Conservation (phyloP, 352 stramenopile species). For the Pythium pyrilobum region DNA sequence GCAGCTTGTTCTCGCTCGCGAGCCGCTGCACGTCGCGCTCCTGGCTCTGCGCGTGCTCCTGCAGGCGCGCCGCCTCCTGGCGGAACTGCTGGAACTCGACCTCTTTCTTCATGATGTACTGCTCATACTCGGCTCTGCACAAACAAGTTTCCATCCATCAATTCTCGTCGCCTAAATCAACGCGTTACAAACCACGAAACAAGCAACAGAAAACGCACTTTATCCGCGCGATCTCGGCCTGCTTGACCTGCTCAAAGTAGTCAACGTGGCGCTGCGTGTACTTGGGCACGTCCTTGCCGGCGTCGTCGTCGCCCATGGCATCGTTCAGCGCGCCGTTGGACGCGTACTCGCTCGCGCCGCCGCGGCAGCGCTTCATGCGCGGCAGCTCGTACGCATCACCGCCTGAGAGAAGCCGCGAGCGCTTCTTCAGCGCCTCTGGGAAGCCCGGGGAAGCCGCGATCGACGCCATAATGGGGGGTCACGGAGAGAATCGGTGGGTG, state of each 20-base stretch:
- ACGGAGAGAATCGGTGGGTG: neutral
- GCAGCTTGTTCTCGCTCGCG: constrained; percentile 77
- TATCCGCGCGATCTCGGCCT: constrained; percentile 73
- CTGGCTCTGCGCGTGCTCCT: constrained; percentile 32
- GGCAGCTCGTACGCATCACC: constrained; percentile 48
- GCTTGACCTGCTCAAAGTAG: constrained; percentile 85
- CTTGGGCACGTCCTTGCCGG: constrained; percentile 56
- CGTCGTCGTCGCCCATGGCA: constrained; percentile 22
- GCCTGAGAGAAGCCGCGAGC: constrained; percentile 38
- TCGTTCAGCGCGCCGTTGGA: constrained; percentile 20
- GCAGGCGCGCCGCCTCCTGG: constrained; percentile 44
- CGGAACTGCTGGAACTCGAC: constrained; percentile 57
- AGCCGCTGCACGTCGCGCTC: constrained; percentile 57
- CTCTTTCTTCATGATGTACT: constrained; percentile 81
- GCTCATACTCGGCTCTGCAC: constrained; percentile 66
- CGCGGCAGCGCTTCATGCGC: constrained; percentile 61
- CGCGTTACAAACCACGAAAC: neutral
- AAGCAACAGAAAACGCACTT: constrained; percentile 21
- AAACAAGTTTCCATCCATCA: constrained; percentile 1
- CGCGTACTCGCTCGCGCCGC: constrained; percentile 7
- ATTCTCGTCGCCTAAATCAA: neutral
- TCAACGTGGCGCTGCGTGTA: constrained; percentile 85
- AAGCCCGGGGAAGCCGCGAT: constrained; percentile 71
- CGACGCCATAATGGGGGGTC: constrained; percentile 45
- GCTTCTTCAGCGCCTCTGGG: constrained; percentile 69